Evolutionary conservation across 2,329 filamentous ascomycete species (phyloP).

Genomic region (Xylariales sp.): DNA sequence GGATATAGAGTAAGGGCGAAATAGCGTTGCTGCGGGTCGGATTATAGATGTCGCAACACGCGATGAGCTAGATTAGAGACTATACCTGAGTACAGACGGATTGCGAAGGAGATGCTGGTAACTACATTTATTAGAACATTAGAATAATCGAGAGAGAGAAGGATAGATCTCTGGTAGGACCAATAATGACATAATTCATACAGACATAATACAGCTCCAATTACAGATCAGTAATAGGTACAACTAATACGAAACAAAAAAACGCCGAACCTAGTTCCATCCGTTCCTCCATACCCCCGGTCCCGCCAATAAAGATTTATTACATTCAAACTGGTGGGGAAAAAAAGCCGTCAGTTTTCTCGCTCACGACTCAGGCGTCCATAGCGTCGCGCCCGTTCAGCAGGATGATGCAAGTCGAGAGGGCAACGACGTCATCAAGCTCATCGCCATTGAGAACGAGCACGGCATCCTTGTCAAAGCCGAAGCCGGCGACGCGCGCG

Average conservation of each 20-base stretch:
- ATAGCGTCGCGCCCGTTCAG: slow-evolving; percentile 52
- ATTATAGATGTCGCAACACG: not conserved
- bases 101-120: not conserved
- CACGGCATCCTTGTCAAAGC: slow-evolving; percentile 50
- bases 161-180: slow-evolving; percentile 9
- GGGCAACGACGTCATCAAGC: slow-evolving; percentile 49
- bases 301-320: not conserved
- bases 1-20: slow-evolving; percentile 46
- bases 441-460: slow-evolving; percentile 48
- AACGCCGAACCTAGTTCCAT: slow-evolving; percentile 27
- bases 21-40: not conserved
- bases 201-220: slow-evolving; percentile 26
- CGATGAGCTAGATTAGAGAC: not conserved
- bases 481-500: slow-evolving; percentile 47
- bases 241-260: slow-evolving; percentile 1
- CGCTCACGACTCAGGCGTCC: slow-evolving; percentile 42
- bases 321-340: not conserved
- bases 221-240: slow-evolving; percentile 33
- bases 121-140: slow-evolving; percentile 4
- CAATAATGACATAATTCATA: slow-evolving; percentile 36
- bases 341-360: not conserved
- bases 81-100: not conserved
- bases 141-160: slow-evolving; percentile 1
- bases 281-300: not conserved
- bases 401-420: slow-evolving; percentile 49